Percentiles rank a stretch among this genome's conserved stretches.
Conservation (phyloP, 345 rosid species). For the Melastoma malabathricum region DNA sequence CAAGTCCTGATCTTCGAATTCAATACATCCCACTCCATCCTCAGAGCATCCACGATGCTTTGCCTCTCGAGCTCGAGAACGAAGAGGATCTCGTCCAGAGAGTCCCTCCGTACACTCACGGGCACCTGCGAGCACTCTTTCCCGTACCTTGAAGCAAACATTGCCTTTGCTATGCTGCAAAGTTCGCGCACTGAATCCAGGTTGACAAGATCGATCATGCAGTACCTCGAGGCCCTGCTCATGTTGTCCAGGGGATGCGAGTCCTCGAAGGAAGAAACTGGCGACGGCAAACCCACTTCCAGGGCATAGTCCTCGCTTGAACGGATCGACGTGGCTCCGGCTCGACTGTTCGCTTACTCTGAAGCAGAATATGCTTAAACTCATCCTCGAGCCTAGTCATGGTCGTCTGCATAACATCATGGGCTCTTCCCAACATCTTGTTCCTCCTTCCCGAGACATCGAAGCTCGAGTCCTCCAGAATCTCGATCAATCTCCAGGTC, state of each 20-base stretch:
- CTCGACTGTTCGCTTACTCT: slow-evolving; percentile 53
- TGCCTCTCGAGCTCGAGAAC: slow-evolving; percentile 68
- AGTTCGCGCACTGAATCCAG: slow-evolving; percentile 57
- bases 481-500: slow-evolving; percentile 35
- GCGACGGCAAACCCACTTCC: slow-evolving; percentile 36
- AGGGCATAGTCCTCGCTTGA: slow-evolving; percentile 47
- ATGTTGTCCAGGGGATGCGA: slow-evolving; percentile 34
- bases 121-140: slow-evolving; percentile 71
- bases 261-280: slow-evolving; percentile 54
- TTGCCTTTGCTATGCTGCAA: slow-evolving; percentile 49
- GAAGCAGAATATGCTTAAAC: slow-evolving; percentile 57
- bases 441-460: slow-evolving; percentile 20
- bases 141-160: slow-evolving; percentile 52
- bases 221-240: slow-evolving; percentile 44
- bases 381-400: slow-evolving; percentile 88
- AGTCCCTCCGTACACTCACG: slow-evolving; percentile 47
- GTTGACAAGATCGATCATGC: slow-evolving; percentile 49
- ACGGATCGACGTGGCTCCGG: slow-evolving; percentile 54
- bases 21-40: slow-evolving; percentile 61
- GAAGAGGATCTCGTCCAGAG: slow-evolving; percentile 63
- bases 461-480: slow-evolving; percentile 26
- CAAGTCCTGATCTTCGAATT: slow-evolving; percentile 82
- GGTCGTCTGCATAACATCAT: slow-evolving; percentile 65
- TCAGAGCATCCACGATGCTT: slow-evolving; percentile 77
- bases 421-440: slow-evolving; percentile 40